Base-by-base conservation (phyloP, 805 yeast species). In the Grigorovia transvaalensis region DNA sequence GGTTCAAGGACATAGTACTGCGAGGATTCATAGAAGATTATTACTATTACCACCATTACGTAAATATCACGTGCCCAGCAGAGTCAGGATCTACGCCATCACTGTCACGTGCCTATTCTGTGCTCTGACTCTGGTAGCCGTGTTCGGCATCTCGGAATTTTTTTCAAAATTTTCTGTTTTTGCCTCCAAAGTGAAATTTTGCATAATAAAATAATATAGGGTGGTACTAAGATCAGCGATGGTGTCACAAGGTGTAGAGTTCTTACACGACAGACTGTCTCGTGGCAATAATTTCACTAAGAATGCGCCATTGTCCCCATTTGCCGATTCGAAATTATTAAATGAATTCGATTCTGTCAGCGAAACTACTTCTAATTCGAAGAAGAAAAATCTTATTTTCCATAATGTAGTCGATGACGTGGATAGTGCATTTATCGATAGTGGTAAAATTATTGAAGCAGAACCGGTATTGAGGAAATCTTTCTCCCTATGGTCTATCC, bases 401-500 rank as follows among this genome's bases (percentile, higher is more conserved):
- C 27, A 23, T 23, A 23, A 23, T 23, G 27, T 23, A 19, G 27
- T 29, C 13, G 20, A 30, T 9, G 29, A 48, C 17, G 46, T n/a
- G 30, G 45, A 40, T 19, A 19, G 18, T 13, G 20, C 30, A 4
- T 7, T 38, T 17, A 30, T n/a, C 18, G 45, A 40, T 19, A 19
- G 18, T 13, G 33, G 40, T 15, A 20, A 40, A 13, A 23, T 15
- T 27, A 29, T 42, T 18, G 42, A 55, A 20, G 68, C 59, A 15
- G 70, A 66, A 45, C 63, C 63, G 2, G 65, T 61, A 41, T 51
- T 68, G 54, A 57, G 71, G 42, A 72, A 73, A 59, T 66, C 71
- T n/a, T 78, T 78, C 53, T 70, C 79, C 0, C 59, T 74, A 4
- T 66, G 77, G 70, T 74, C 82, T 7, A 68, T 80, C 19, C 66